Evolutionary conservation across 768 basidiomycete species (phyloP).

Genomic region (Tulasnella sp.): DNA sequence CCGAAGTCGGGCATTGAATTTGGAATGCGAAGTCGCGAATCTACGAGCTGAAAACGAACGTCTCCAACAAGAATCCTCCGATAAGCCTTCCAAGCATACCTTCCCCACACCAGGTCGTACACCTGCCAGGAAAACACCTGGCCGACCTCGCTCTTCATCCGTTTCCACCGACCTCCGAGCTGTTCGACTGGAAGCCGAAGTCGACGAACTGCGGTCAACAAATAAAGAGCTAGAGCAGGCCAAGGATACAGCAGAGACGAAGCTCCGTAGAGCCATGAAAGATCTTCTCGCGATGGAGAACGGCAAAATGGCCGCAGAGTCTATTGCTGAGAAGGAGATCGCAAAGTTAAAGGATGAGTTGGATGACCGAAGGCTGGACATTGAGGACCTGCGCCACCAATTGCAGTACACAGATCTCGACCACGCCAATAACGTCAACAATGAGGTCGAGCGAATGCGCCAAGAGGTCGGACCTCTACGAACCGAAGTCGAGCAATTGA

Average conservation of each 20-base stretch:
- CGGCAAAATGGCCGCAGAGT: conserved; percentile 4
- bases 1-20: neutral
- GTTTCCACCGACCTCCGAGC: neutral
- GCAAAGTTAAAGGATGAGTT: conserved; percentile 2
- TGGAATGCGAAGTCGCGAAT: neutral
- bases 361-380: neutral
- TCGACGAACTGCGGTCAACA: neutral
- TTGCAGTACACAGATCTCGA: neutral
- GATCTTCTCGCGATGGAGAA: conserved; percentile 7
- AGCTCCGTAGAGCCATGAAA: neutral
- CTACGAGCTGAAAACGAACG: neutral
- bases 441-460: neutral
- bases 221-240: neutral
- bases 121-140: neutral
- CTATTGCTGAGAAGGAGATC: conserved; percentile 1
- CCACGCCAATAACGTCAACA: neutral
- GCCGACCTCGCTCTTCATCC: neutral
- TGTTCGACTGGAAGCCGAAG: neutral
- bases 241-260: neutral
- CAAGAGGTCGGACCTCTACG: neutral
- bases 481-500: neutral
- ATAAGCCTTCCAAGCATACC: neutral
- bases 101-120: neutral
- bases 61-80: neutral
- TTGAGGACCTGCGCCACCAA: neutral